A percentile compares a stretch with the other conserved stretches of the same genome.
Evolutionary conservation across 352 stramenopile species (phyloP).

Genomic region (Stephanocyclus meneghinianus): DNA sequence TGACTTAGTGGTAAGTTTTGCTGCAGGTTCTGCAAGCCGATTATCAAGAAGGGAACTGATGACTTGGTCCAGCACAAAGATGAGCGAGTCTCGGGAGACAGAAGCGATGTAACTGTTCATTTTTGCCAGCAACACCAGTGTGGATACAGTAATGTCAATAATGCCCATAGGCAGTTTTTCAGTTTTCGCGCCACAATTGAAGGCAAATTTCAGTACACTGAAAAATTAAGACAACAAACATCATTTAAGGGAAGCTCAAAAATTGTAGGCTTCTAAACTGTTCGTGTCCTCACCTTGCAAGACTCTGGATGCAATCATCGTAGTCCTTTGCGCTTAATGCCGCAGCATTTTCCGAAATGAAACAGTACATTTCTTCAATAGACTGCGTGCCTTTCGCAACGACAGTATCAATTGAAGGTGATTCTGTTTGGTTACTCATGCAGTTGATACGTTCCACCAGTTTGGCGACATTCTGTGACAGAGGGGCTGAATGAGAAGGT

Average conservation of each 20-base stretch:
- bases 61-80: slow-evolving; percentile 56
- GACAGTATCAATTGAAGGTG: neutral
- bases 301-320: no score
- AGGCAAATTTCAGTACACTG: slow-evolving; percentile 71
- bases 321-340: no score
- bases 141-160: slow-evolving; percentile 14
- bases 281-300: no score
- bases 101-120: slow-evolving; percentile 36
- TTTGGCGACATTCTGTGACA: neutral
- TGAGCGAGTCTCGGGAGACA: slow-evolving; percentile 62
- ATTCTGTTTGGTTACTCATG: neutral
- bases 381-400: neutral
- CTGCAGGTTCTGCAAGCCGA: slow-evolving; percentile 44
- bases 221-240: slow-evolving; percentile 1
- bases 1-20: neutral
- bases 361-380: no score
- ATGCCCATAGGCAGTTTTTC: slow-evolving; percentile 28
- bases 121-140: slow-evolving; percentile 47
- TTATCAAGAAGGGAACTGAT: slow-evolving; percentile 64
- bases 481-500: neutral
- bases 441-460: neutral
- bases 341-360: no score
- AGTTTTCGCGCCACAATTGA: slow-evolving; percentile 21
- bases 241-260: no score
- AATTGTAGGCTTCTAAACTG: no score